Base-by-base conservation (phyloP, 2,329 filamentous ascomycete genomes). In the Hyphodiscus sp. region DNA sequence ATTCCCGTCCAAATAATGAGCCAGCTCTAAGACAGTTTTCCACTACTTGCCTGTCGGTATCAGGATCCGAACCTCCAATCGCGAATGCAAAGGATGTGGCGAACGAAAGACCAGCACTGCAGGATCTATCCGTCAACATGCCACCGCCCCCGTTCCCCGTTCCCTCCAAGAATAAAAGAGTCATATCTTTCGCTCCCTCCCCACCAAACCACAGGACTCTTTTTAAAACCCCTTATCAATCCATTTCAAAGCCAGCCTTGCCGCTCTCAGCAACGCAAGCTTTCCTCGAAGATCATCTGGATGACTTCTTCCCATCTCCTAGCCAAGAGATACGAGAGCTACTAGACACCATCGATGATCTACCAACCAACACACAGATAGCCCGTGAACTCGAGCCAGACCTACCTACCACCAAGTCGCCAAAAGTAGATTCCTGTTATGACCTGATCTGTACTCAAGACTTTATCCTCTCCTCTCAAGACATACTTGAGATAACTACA, bases 241-340 rank as follows among this genome's bases (percentile, higher is more conserved):
- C 16, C 33, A 10, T 26, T 19, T 2, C 46, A 38, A 19, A 33
- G 50, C 33, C 41, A 13, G 29, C 45, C 41, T 11, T 59, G 1
- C 67, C 60, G 18, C 71, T 71, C 7, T 65, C 68, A 26, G 77
- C 76, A 58, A 82, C 79, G 0, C 79, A 81, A 55, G 69, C 73
- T 9, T 80, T 82, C n/a, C 67, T 81, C 9, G 66, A 72, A 29
- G 61, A 64, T 42, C 71, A 79, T 54, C 61, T 77, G 8, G 77
- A 80, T 41, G 77, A 80, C 51, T 74, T 81, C 56, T 77, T 81
- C 45, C 78, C 78, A 0, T 77, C 74, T n/a, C 72, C 77, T 0
- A 80, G 78, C 0, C 80, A 84, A 60, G 76, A 81, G 62, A 70
- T 73, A 7, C 70, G 74, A 18, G 80, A 83, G 62, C 66, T 83